phyloP scores from a whole-genome alignment of 1,139 yeast species.

The Hansenula anomala region DNA sequence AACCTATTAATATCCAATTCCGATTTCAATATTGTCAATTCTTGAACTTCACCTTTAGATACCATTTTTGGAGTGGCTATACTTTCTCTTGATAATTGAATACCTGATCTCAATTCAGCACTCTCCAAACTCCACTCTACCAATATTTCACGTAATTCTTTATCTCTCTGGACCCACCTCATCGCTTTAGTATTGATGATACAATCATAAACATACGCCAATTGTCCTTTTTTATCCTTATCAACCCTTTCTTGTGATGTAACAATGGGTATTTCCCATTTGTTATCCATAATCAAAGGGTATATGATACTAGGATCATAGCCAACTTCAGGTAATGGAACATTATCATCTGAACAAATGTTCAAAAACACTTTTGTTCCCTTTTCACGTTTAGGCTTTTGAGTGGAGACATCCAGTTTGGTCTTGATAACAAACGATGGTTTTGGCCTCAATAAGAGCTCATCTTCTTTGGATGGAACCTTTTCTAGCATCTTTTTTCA shows the following conservation, averaged over 20 bases:
- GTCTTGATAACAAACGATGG: conserved; percentile 69
- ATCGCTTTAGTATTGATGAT: conserved; percentile 59
- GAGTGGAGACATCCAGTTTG: conserved; percentile 25
- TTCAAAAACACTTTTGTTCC: conserved; percentile 73
- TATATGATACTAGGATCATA: conserved; percentile 57
- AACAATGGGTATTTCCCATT: conserved; percentile 84
- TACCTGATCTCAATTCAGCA: conserved; percentile 46
- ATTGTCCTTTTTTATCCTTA: conserved; percentile 64
- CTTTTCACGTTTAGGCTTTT: conserved; percentile 15
- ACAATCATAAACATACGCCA: conserved; percentile 70
- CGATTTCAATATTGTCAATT: conserved; percentile 10
- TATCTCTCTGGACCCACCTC: conserved; percentile 55
- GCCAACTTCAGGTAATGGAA: conserved; percentile 52
- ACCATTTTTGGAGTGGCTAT: conserved; percentile 54
- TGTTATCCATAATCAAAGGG: conserved; percentile 60
- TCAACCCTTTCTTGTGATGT: conserved; percentile 51
- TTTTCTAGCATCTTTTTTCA: conserved; percentile 4
- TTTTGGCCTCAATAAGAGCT: conserved; percentile 35
- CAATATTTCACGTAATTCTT: conserved; percentile 29
- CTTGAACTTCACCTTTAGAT: conserved; percentile 44
- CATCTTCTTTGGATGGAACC: conserved; percentile 3
- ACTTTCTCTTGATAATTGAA: conserved; percentile 36
- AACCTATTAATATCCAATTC: conserved; percentile 12
- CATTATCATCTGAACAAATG: conserved; percentile 58
- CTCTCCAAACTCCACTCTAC: conserved; percentile 55